Percentiles rank a stretch among this genome's conserved stretches.
phyloP scores from a whole-genome alignment of 352 stramenopile species.

The Globisporangium recalcitrans region DNA sequence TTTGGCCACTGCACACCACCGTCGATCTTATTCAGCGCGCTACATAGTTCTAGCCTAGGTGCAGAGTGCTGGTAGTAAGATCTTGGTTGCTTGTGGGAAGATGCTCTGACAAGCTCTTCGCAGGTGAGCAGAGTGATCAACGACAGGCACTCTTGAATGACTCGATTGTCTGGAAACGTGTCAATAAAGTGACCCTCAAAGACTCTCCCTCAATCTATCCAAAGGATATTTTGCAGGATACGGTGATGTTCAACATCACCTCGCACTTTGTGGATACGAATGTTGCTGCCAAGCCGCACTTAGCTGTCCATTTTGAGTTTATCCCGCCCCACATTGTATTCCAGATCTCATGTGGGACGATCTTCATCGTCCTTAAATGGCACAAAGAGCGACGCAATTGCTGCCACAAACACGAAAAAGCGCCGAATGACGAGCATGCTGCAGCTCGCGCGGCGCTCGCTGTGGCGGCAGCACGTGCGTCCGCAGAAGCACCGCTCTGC shows the following conservation, averaged over 20 bases:
- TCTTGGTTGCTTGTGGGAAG: neutral
- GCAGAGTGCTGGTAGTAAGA: too few relatives aligned
- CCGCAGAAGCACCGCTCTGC: constrained; percentile 4
- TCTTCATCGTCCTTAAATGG: neutral
- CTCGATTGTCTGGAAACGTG: too few relatives aligned
- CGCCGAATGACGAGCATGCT: constrained; percentile 15
- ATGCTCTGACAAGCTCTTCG: too few relatives aligned
- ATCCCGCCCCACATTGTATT: neutral
- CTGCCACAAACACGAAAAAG: neutral
- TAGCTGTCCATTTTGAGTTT: neutral
- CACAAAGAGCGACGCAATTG: neutral
- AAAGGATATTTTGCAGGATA: too few relatives aligned
- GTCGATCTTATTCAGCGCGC: neutral
- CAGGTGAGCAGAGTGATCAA: too few relatives aligned
- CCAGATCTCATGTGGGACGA: constrained; percentile 7
- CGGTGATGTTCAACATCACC: too few relatives aligned
- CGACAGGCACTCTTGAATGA: too few relatives aligned
- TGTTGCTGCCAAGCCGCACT: too few relatives aligned
- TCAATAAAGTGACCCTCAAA: too few relatives aligned
- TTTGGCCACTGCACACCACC: neutral
- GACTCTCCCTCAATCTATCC: too few relatives aligned
- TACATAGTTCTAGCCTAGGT: too few relatives aligned
- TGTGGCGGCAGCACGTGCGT: constrained; percentile 2
- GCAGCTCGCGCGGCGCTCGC: constrained; percentile 11
- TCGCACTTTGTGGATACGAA: too few relatives aligned